Conservation (phyloP, 2,329 filamentous ascomycete genomes). For the Talaromyces pinophilus region DNA sequence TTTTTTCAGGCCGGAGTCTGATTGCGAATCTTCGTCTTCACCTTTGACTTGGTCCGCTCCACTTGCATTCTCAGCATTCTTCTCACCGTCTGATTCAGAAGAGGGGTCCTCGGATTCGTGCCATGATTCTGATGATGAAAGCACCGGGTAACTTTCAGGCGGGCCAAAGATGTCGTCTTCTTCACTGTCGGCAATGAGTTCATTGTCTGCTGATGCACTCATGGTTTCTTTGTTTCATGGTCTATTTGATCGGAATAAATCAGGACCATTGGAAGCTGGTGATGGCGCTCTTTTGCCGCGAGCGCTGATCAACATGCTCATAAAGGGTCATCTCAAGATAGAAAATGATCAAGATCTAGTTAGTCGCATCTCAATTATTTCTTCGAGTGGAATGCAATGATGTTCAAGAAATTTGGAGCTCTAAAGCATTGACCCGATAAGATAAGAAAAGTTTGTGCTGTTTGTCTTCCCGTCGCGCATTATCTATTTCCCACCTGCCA, state of each 20-base stretch:
- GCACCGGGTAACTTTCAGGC: neutral
- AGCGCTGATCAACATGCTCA: slow-evolving; percentile 1
- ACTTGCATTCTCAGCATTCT: neutral
- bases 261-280: neutral
- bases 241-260: neutral
- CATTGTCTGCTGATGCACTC: slow-evolving; percentile 42
- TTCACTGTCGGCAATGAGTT: slow-evolving; percentile 10
- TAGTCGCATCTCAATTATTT: neutral
- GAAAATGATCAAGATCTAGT: neutral
- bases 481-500: neutral
- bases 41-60: neutral
- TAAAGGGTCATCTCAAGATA: neutral
- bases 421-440: slow-evolving; percentile 26
- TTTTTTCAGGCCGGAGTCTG: slow-evolving; percentile 5
- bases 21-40: neutral
- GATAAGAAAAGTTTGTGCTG: slow-evolving; percentile 39
- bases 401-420: neutral
- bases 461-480: slow-evolving; percentile 33
- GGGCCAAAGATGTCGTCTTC: slow-evolving; percentile 7
- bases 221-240: slow-evolving; percentile 13
- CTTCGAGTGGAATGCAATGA: neutral
- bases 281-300: neutral
- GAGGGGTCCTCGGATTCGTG: slow-evolving; percentile 6
- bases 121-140: slow-evolving; percentile 14
- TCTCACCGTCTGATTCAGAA: neutral